phyloP scores from a whole-genome alignment of 495 filamentous ascomycete genomes.

The Aspergillus taichungensis region DNA sequence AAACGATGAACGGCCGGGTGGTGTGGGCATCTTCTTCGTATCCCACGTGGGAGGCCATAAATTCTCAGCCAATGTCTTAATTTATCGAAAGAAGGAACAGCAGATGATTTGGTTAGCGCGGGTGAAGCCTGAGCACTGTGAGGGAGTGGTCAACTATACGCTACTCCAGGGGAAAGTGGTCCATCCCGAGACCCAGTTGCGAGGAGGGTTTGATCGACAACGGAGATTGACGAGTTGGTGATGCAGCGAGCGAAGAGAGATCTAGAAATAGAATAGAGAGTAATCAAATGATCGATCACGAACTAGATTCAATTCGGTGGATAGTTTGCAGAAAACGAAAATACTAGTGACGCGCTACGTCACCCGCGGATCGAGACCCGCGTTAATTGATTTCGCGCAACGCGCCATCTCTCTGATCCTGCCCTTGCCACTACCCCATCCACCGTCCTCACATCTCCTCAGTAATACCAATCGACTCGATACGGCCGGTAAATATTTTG shows the following conservation, averaged over 20 bases:
- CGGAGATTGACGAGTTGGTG: slow-evolving; percentile 83
- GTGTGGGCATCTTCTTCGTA: slow-evolving; percentile 89
- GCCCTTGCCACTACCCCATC: background rate
- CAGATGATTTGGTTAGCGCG: slow-evolving; percentile 95
- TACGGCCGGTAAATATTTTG: background rate
- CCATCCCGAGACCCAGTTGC: slow-evolving; percentile 72
- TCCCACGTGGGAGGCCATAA: slow-evolving; percentile 94
- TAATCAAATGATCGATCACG: background rate
- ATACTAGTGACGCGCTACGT: slow-evolving; percentile 14
- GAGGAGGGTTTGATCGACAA: slow-evolving; percentile 79
- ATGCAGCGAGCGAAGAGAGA: background rate
- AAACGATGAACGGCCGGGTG: slow-evolving; percentile 75
- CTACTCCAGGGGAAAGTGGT: slow-evolving; percentile 88
- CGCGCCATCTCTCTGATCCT: slow-evolving; percentile 9
- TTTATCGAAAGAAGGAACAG: slow-evolving; percentile 64
- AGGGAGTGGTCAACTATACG: slow-evolving; percentile 84
- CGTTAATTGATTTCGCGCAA: slow-evolving; percentile 22
- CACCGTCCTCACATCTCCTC: background rate
- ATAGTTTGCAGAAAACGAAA: background rate
- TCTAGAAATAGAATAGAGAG: background rate
- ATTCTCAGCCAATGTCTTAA: slow-evolving; percentile 81
- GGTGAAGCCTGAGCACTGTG: slow-evolving; percentile 81
- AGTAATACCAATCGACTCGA: too few relatives aligned
- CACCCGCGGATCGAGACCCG: slow-evolving; percentile 9
- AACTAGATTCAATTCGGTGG: background rate